phyloP scores from a whole-genome alignment of 352 stramenopile genomes.

The Phytopythium litorale region DNA sequence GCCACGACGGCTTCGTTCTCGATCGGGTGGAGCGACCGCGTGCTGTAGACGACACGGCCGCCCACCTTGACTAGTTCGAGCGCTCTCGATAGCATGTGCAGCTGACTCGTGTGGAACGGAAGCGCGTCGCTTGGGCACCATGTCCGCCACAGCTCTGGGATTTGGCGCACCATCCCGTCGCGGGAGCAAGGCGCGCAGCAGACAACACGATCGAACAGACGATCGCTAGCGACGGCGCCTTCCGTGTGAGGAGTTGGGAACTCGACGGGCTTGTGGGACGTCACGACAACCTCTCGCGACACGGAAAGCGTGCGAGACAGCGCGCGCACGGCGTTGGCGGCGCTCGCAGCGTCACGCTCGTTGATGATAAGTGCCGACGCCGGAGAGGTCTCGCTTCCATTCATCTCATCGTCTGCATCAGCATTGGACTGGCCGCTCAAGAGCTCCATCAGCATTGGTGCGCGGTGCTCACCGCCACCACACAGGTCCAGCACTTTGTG shows the following conservation, averaged over 20 bases:
- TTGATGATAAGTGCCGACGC: slow-evolving; percentile 63
- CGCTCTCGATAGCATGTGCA: slow-evolving; percentile 79
- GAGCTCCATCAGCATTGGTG: slow-evolving; percentile 51
- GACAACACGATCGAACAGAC: slow-evolving; percentile 70
- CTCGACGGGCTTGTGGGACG: slow-evolving; percentile 66
- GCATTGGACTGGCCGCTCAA: slow-evolving; percentile 11
- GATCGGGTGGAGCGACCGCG: slow-evolving; percentile 77
- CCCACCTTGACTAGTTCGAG: slow-evolving; percentile 44
- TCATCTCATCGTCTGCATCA: slow-evolving; percentile 11
- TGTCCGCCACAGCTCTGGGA: slow-evolving; percentile 76
- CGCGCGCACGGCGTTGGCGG: slow-evolving; percentile 45
- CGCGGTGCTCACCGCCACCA: slow-evolving; percentile 61
- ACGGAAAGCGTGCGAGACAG: slow-evolving; percentile 54
- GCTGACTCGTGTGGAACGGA: slow-evolving; percentile 52
- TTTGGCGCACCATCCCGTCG: slow-evolving; percentile 75
- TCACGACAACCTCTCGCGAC: slow-evolving; percentile 50
- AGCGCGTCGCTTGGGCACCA: slow-evolving; percentile 56
- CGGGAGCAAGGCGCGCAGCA: slow-evolving; percentile 75
- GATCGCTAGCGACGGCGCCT: slow-evolving; percentile 11
- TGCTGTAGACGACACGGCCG: slow-evolving; percentile 66
- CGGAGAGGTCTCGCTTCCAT: not conserved
- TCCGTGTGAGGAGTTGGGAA: slow-evolving; percentile 39
- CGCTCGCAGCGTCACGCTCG: slow-evolving; percentile 52
- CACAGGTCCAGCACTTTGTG: slow-evolving; percentile 76
- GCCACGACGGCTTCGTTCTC: slow-evolving; percentile 86